phyloP scores from a whole-genome alignment of 495 filamentous ascomycete species.

The Cairneyella variabilis region DNA sequence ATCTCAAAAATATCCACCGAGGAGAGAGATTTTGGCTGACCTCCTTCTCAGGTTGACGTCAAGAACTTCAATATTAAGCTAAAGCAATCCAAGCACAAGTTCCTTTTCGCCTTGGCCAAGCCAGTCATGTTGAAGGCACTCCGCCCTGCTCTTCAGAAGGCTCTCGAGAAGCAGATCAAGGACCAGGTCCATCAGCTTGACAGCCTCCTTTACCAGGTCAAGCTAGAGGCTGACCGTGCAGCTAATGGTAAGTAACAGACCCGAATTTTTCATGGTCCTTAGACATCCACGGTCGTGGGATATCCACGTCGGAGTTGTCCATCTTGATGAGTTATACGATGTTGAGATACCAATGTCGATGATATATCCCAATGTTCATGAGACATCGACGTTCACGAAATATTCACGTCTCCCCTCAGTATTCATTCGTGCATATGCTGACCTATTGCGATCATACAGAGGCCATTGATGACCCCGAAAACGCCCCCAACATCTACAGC shows the following conservation, averaged over 20 bases:
- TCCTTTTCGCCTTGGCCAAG: conserved; percentile 84
- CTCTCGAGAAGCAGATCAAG: conserved; percentile 81
- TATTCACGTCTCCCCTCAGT: conserved; percentile 40
- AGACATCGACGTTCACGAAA: too few species aligned
- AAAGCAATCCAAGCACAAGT: conserved; percentile 90
- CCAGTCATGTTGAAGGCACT: conserved; percentile 80
- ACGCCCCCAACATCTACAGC: conserved; percentile 79
- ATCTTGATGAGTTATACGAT: too few species aligned
- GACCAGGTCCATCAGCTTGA: conserved; percentile 72
- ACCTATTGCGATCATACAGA: not conserved
- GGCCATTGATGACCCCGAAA: conserved; percentile 57
- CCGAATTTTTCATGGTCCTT: too few species aligned
- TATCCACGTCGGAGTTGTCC: too few species aligned
- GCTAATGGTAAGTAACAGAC: not conserved
- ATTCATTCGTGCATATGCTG: not conserved
- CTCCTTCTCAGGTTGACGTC: conserved; percentile 70
- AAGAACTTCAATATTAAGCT: conserved; percentile 86
- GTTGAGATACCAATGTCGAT: too few species aligned
- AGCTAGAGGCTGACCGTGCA: conserved; percentile 76
- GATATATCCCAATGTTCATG: too few species aligned
- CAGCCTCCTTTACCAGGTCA: conserved; percentile 64
- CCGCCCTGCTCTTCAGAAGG: conserved; percentile 79
- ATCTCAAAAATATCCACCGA: not conserved
- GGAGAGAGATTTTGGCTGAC: too few species aligned
- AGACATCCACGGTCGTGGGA: too few species aligned